A percentile compares a stretch with the other conserved stretches of the same genome.
phyloP scores from a whole-genome alignment of 129 eudicot genomes.

The Artemisia tridentata region DNA sequence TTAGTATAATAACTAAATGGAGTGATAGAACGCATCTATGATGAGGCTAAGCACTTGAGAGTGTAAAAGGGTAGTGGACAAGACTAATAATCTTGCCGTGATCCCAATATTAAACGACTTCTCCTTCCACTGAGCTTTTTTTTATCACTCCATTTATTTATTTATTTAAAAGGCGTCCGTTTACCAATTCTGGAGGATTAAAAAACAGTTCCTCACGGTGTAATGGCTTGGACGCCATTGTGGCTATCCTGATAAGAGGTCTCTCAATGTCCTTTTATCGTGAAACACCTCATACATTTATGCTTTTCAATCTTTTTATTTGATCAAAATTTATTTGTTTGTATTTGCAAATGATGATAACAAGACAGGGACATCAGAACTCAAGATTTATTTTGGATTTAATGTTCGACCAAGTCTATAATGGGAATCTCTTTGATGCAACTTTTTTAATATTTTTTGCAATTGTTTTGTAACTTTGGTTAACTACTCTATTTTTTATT shows the following conservation, averaged over 20 bases:
- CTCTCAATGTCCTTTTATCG: constrained; percentile 36
- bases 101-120: constrained; percentile 60
- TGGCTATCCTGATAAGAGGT: constrained; percentile 53
- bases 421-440: constrained; percentile 47
- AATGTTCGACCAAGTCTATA: constrained; percentile 37
- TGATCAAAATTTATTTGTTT: too few relatives aligned
- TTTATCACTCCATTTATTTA: not conserved
- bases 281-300: constrained; percentile 59
- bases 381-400: constrained; percentile 3
- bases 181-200: constrained; percentile 68
- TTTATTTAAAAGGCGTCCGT: constrained; percentile 40
- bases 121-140: constrained; percentile 76
- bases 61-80: constrained; percentile 62
- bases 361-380: constrained; percentile 44
- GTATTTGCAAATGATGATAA: constrained; percentile 33
- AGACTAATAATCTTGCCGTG: constrained; percentile 39
- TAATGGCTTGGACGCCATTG: constrained; percentile 77
- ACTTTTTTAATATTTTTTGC: not conserved
- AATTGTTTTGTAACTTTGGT: not conserved
- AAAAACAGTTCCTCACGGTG: constrained; percentile 48
- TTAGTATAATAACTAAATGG: not conserved
- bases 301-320: not conserved
- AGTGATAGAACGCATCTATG: not conserved
- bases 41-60: constrained; percentile 39
- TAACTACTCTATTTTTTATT: not conserved